Evolutionary conservation across 2,329 filamentous ascomycete species (phyloP).

Genomic region (Diaporthe nobilis): DNA sequence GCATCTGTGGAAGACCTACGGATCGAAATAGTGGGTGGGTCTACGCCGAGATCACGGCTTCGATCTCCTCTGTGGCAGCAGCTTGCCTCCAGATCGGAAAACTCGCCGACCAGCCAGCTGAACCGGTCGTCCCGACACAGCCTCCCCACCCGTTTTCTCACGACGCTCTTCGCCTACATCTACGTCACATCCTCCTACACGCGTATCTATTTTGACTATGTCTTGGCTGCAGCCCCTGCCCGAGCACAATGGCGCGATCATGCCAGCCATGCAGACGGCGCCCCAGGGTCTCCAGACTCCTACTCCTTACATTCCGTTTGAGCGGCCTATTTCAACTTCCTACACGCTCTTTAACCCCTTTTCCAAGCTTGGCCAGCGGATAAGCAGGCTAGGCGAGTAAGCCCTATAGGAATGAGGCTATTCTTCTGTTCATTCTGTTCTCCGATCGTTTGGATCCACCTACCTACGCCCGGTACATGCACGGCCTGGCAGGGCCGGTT

Average conservation of each 20-base stretch:
- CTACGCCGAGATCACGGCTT: neutral
- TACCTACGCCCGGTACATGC: neutral
- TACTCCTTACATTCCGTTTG: too few relatives aligned
- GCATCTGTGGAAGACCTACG: neutral
- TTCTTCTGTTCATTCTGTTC: neutral
- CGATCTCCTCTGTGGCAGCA: slow-evolving; percentile 3
- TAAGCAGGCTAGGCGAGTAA: neutral
- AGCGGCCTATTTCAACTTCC: neutral
- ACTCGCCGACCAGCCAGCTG: neutral
- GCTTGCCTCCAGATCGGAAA: slow-evolving; percentile 17
- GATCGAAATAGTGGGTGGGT: slow-evolving; percentile 15
- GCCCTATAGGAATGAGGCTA: neutral
- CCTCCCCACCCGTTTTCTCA: neutral
- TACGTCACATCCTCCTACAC: slow-evolving; percentile 7
- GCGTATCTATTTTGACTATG: neutral
- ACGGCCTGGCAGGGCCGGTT: neutral
- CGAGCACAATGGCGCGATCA: slow-evolving; percentile 3
- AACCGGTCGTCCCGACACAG: neutral
- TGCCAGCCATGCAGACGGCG: neutral
- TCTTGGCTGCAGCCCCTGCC: neutral
- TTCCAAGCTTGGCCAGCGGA: neutral
- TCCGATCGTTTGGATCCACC: neutral
- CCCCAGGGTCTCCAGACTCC: neutral
- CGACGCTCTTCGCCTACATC: slow-evolving; percentile 3
- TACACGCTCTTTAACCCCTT: too few relatives aligned